A percentile compares a stretch with the other conserved stretches of the same genome.
Evolutionary conservation across 1,284 basidiomycete genomes (phyloP).

Genomic region (Apiotrichum gracile): DNA sequence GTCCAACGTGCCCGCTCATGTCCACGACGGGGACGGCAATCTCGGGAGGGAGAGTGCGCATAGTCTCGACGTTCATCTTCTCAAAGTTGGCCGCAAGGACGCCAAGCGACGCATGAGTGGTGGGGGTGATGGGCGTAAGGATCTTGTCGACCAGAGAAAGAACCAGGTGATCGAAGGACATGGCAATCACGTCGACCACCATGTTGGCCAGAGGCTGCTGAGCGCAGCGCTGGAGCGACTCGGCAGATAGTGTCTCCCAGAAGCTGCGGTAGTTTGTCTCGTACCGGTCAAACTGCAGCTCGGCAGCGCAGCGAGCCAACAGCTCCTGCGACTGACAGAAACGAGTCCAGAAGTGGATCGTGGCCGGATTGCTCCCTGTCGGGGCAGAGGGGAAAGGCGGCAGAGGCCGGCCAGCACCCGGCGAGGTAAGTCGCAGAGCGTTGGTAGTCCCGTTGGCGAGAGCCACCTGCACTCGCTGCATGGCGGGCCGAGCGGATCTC

Average conservation of each 20-base stretch:
- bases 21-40: slow-evolving; percentile 29
- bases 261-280: slow-evolving; percentile 32
- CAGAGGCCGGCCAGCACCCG: slow-evolving; percentile 6
- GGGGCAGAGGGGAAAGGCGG: slow-evolving; percentile 27
- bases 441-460: slow-evolving; percentile 1
- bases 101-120: slow-evolving; percentile 19
- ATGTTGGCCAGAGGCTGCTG: slow-evolving; percentile 15
- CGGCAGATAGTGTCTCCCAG: slow-evolving; percentile 23
- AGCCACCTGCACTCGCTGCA: slow-evolving; percentile 3
- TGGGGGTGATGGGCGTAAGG: slow-evolving; percentile 13
- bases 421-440: neutral
- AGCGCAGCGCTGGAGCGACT: slow-evolving; percentile 16
- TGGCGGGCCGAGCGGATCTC: slow-evolving; percentile 11
- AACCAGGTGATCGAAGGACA: slow-evolving; percentile 21
- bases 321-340: slow-evolving; percentile 32
- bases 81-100: slow-evolving; percentile 28
- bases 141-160: slow-evolving; percentile 25
- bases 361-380: slow-evolving; percentile 7
- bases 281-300: slow-evolving; percentile 31
- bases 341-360: slow-evolving; percentile 25
- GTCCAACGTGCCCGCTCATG: slow-evolving; percentile 26
- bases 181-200: slow-evolving; percentile 14
- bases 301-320: slow-evolving; percentile 20
- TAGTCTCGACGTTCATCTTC: slow-evolving; percentile 24
- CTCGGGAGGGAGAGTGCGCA: slow-evolving; percentile 16